phyloP scores from a whole-genome alignment of 179 eudicot species.

The Beta macrorhiza region DNA sequence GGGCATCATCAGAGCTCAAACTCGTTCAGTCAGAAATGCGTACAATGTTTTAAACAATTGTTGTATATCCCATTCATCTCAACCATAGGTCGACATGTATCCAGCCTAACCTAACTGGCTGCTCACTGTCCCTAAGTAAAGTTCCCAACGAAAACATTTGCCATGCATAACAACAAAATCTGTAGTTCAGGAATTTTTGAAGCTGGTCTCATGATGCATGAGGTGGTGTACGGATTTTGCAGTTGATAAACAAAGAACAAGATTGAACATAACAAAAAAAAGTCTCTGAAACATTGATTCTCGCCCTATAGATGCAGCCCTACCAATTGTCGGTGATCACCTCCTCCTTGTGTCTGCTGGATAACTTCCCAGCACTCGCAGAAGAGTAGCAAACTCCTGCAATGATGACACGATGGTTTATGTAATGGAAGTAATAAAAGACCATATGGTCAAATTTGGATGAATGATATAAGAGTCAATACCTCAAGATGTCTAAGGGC shows the following conservation, averaged over 20 bases:
- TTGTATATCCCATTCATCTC: not conserved
- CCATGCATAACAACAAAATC: not conserved
- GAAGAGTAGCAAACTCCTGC: conserved; percentile 76
- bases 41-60: too few species aligned
- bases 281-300: not conserved
- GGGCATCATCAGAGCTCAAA: too few species aligned
- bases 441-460: not conserved
- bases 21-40: too few species aligned
- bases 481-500: conserved; percentile 81
- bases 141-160: not conserved
- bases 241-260: not conserved
- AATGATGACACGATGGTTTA: conserved; percentile 20
- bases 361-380: conserved; percentile 84
- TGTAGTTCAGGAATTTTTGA: not conserved
- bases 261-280: not conserved
- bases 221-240: not conserved
- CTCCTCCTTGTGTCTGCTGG: conserved; percentile 57
- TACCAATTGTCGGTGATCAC: conserved; percentile 26
- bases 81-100: not conserved
- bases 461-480: not conserved
- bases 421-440: not conserved
- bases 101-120: not conserved
- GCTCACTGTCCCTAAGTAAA: not conserved
- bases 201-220: not conserved
- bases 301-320: conserved; percentile 8